Evolutionary conservation across 768 basidiomycete genomes (phyloP).

Genomic region (Boletales sp.): DNA sequence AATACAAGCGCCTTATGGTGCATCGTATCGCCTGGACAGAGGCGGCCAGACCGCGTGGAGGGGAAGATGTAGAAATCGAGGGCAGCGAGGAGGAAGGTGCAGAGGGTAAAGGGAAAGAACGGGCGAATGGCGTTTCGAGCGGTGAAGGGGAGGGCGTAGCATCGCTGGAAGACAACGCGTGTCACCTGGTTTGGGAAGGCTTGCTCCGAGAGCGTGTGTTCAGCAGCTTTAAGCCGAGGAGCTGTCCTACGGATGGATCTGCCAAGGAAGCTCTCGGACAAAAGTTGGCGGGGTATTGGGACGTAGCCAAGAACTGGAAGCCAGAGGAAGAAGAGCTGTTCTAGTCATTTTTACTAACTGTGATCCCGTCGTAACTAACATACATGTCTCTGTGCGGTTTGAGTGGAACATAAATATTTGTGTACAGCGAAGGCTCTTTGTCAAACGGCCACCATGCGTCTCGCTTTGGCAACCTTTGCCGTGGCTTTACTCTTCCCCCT

Average conservation of each 20-base stretch:
- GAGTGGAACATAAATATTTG: background rate
- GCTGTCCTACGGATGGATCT: slow-evolving; percentile 76
- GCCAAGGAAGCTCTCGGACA: slow-evolving; percentile 86
- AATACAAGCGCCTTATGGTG: slow-evolving; percentile 85
- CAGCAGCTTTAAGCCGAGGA: slow-evolving; percentile 73
- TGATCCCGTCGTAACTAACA: background rate
- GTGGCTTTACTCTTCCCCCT: background rate
- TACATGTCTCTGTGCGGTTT: background rate
- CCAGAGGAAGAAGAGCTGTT: slow-evolving; percentile 76
- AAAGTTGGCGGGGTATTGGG: slow-evolving; percentile 90
- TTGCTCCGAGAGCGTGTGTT: slow-evolving; percentile 79
- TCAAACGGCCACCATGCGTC: slow-evolving; percentile 6
- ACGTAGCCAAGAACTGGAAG: slow-evolving; percentile 89
- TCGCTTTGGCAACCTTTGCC: background rate
- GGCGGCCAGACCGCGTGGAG: slow-evolving; percentile 73
- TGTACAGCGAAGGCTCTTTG: too few species aligned
- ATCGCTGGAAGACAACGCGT: slow-evolving; percentile 83
- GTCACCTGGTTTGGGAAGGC: slow-evolving; percentile 93
- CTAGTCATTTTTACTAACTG: slow-evolving; percentile 25
- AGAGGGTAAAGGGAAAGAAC: slow-evolving; percentile 28
- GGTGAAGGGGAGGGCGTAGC: slow-evolving; percentile 13
- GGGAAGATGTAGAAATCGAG: slow-evolving; percentile 67
- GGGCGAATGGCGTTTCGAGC: slow-evolving; percentile 28
- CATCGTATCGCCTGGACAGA: slow-evolving; percentile 93
- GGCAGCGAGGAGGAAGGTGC: slow-evolving; percentile 41